A percentile compares a stretch with the other conserved stretches of the same genome.
Evolutionary conservation across 2,329 filamentous ascomycete genomes (phyloP).

Genomic region (Leptographium galeiforme): DNA sequence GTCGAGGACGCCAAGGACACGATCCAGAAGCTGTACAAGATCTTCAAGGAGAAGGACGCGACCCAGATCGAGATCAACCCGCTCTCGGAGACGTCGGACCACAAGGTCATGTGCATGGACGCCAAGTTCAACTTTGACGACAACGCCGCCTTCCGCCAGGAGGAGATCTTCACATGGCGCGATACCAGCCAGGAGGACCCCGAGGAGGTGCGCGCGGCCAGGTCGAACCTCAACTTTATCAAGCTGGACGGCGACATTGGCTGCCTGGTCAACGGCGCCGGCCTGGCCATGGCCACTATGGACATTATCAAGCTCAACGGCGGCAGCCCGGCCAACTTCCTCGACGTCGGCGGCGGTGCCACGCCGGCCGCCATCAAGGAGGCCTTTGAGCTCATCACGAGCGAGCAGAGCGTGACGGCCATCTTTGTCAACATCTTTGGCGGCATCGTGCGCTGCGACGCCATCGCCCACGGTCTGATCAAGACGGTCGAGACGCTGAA

Average conservation of each 20-base stretch:
- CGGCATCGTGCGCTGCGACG: slow-evolving; percentile 95
- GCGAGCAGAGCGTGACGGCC: slow-evolving; percentile 92
- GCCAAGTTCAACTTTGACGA: slow-evolving; percentile 98
- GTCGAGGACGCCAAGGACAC: slow-evolving; percentile 89
- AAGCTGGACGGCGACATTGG: slow-evolving; percentile 99
- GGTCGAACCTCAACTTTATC: slow-evolving; percentile 98
- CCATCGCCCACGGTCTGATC: slow-evolving; percentile 92
- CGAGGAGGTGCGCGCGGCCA: slow-evolving; percentile 91
- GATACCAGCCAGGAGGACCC: slow-evolving; percentile 92
- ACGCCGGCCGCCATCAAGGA: slow-evolving; percentile 93
- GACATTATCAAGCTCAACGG: slow-evolving; percentile 99
- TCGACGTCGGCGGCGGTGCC: slow-evolving; percentile 95
- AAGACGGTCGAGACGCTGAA: slow-evolving; percentile 89
- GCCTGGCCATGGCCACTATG: slow-evolving; percentile 99
- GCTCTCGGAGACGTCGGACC: slow-evolving; percentile 92
- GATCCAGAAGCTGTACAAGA: slow-evolving; percentile 97
- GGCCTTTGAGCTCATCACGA: slow-evolving; percentile 97
- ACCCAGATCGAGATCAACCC: slow-evolving; percentile 99
- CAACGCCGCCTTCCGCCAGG: slow-evolving; percentile 96
- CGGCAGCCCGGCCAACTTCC: slow-evolving; percentile 91
- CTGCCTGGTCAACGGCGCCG: slow-evolving; percentile 96
- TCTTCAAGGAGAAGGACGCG: slow-evolving; percentile 96
- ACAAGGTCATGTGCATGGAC: slow-evolving; percentile 98
- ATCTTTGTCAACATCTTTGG: slow-evolving; percentile 99
- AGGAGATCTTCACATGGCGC: slow-evolving; percentile 89